Evolutionary conservation across 2,329 filamentous ascomycete genomes (phyloP), one percentile per base, ranked within the genome.

Genomic region (Penicillium capsulatum): DNA sequence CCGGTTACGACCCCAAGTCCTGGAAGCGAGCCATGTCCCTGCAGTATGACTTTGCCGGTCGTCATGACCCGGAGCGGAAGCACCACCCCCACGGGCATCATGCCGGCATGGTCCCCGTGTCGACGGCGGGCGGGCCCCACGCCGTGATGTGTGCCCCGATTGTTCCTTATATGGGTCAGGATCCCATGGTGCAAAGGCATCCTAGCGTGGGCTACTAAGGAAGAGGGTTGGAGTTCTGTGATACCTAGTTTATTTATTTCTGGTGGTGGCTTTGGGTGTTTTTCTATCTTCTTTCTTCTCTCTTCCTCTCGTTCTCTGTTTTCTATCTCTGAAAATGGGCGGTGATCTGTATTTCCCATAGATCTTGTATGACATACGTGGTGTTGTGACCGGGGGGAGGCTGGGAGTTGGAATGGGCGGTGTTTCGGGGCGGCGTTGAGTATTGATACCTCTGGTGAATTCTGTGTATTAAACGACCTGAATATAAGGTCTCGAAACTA

Each of bases 11-110:
- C 26, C 7, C 43, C 3, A 63, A 58, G 42, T 42, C 51, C 13
- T 65, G 59, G 58, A 55, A 56, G 32, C 58, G 56, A 3, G 48
- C 51, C 16, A 50, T 58, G 42, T 54, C 56, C 16, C 44, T 56
- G n/a, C 50, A 59, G 10, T 59, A 61, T 40, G 53, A 48, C 38
- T 43, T 53, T 47, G 10, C 43, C 36, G 20, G 50, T 28, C n/a
- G 9, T 4, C 5, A 28, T 11, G 26, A 14, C 26, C 26, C 5
- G 4, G 35, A 19, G 11, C 35, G 29, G n/a, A 17, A 28, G n/a
- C 20, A 36, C 17, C 34, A 17, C 10, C 11, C 14, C 11, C 26
- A 37, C 8, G 16, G 27, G 19, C 16, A 37, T 3, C 48, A 51
- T 15, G 36, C 36, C 19, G 39, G 49, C 4, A 38, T 54, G 17